Evolutionary conservation across 495 filamentous ascomycete genomes (phyloP).

Genomic region (Lepraria neglecta): DNA sequence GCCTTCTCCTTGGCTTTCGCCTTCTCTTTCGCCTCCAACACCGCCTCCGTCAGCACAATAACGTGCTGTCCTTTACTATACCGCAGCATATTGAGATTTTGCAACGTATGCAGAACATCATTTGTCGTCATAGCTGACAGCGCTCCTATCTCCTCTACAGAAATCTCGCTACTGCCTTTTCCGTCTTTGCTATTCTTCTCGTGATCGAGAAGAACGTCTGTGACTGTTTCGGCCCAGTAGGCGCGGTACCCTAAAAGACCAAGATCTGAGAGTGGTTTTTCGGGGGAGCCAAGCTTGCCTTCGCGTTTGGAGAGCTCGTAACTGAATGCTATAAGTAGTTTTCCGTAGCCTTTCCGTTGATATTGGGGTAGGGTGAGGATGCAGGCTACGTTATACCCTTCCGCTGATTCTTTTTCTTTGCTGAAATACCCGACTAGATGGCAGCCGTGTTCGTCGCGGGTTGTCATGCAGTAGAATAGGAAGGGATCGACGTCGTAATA

Average conservation of each 20-base stretch:
- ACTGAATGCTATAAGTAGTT: constrained; percentile 90
- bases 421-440: constrained; percentile 96
- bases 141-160: constrained; percentile 71
- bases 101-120: constrained; percentile 88
- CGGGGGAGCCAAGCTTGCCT: constrained; percentile 86
- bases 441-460: constrained; percentile 75
- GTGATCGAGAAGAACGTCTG: constrained; percentile 66
- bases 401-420: constrained; percentile 94
- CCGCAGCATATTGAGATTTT: constrained; percentile 87
- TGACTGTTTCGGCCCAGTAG: constrained; percentile 92
- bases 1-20: constrained; percentile 67
- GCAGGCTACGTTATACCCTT: constrained; percentile 96
- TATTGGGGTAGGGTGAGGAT: constrained; percentile 95
- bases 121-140: constrained; percentile 88
- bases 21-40: constrained; percentile 68
- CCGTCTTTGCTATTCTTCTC: constrained; percentile 33
- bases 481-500: constrained; percentile 99
- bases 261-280: constrained; percentile 92
- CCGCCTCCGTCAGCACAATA: constrained; percentile 74
- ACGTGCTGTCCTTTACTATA: constrained; percentile 94
- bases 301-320: constrained; percentile 97
- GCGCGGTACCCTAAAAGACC: constrained; percentile 87
- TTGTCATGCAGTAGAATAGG: constrained; percentile 96
- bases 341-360: constrained; percentile 87
- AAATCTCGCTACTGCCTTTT: constrained; percentile 45